phyloP scores from a whole-genome alignment of 2,329 filamentous ascomycete species.

The Stagonosporopsis cucurbitacearum region DNA sequence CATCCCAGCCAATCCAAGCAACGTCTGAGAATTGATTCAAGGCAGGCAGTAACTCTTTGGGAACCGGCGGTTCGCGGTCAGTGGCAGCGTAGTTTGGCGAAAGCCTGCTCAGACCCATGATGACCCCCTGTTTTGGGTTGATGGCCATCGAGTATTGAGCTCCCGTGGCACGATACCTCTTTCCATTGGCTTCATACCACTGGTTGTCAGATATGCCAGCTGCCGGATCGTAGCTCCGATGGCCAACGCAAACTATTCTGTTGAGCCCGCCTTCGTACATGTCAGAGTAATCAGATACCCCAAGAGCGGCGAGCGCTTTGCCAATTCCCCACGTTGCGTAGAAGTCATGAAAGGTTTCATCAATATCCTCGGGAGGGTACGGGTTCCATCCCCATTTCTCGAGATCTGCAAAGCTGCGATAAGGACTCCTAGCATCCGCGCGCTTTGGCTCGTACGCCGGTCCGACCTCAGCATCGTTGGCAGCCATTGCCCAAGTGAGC shows the following conservation, averaged over 20 bases:
- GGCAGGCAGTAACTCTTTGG: constrained; percentile 15
- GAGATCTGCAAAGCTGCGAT: constrained; percentile 12
- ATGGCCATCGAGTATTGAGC: constrained; percentile 23
- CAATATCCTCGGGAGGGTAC: constrained; percentile 2
- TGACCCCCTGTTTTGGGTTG: constrained; percentile 24
- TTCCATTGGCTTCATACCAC: constrained; percentile 16
- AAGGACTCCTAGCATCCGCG: constrained; percentile 14
- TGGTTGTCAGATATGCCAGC: constrained; percentile 15
- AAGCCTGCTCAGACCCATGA: constrained; percentile 25
- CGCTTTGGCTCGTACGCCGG: constrained; percentile 14
- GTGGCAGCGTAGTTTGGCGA: constrained; percentile 20
- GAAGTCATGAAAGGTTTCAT: constrained; percentile 16
- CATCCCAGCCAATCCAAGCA: constrained; percentile 24
- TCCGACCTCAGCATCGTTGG: constrained; percentile 15
- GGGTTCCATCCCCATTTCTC: constrained; percentile 19
- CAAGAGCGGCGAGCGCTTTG: constrained; percentile 20
- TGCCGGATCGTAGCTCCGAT: constrained; percentile 8
- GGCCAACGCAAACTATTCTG: constrained; percentile 16
- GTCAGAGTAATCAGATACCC: constrained; percentile 17
- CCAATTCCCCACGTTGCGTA: constrained; percentile 25
- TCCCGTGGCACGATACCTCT: constrained; percentile 20
- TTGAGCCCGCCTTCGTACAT: constrained; percentile 24
- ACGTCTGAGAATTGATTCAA: constrained; percentile 29
- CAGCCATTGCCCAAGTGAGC: constrained; percentile 21
- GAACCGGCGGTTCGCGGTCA: constrained; percentile 18